Base-by-base conservation (phyloP, 1,284 basidiomycete species). In the Rhizoctonia solani region DNA sequence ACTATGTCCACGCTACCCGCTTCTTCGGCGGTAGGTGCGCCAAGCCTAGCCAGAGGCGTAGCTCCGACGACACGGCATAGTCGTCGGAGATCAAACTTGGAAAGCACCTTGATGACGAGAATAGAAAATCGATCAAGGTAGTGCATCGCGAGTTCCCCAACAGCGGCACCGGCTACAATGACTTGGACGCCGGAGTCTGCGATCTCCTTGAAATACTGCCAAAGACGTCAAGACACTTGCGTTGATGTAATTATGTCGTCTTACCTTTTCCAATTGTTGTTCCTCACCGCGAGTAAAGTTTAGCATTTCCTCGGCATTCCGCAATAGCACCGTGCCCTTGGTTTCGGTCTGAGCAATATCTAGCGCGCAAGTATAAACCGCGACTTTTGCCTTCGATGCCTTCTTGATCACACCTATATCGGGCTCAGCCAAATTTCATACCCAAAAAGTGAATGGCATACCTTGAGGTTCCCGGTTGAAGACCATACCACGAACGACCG, bases 331-430 rank as follows among this genome's bases (percentile, higher is more conserved):
- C 1, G 97, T 99, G 54, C 97, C 97, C 79, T 99, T 99, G 23
- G 97, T 99, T 80, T 99, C 97, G 23, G 97, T 98, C 79, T 99
- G 97, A 14, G 93, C 85, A 68, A 94, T 87, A 77, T 98, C 96
- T 69, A 98, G 83, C 1, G 91, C 92, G 71, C 88, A 93, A 0
- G 95, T 98, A 81, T 90, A 98, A 67, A 98, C 92, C 4, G 92
- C 95, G 53, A 97, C 94, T 79, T 97, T 96, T 58, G 87, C 92
- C 73, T 87, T 88, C 68, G 80, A 82, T 8, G 86, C 88, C 73
- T 92, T 91, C 80, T 95, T 95, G 72, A 97, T 78, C 66, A 85
- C 82, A 52, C 92, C 90, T 92, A 69, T 1, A 14, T 21, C 9
- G n/a, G 19, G 4, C 19, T 32, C 30, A 47, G 39, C 52, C 27